Percentiles rank a stretch among this genome's conserved stretches.
Evolutionary conservation across 139 green algal species (phyloP).

Genomic region (Coelastrella sp.): DNA sequence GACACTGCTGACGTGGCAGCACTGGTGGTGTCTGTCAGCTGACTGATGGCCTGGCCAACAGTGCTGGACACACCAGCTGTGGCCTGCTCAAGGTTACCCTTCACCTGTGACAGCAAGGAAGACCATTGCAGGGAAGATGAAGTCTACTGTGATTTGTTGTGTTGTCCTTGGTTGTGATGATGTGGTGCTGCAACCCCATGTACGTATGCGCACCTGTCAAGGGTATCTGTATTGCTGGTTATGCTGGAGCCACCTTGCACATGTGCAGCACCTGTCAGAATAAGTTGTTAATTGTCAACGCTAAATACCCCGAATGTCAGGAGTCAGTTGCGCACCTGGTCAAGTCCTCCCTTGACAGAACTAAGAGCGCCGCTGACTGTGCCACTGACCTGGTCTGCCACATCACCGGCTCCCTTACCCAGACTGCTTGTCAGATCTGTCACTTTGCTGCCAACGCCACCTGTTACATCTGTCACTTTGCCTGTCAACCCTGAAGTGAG

Average conservation of each 20-base stretch:
- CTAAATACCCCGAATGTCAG: too few relatives aligned
- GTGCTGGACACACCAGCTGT: conserved; percentile 14
- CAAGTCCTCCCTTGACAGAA: not conserved
- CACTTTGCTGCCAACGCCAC: conserved; percentile 31
- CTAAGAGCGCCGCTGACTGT: conserved; percentile 28
- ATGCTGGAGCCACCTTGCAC: too few relatives aligned
- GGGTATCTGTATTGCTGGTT: too few relatives aligned
- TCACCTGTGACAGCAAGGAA: not conserved
- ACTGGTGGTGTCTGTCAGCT: not conserved
- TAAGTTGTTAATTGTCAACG: too few relatives aligned
- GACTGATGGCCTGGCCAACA: conserved; percentile 5
- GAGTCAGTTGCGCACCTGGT: not conserved
- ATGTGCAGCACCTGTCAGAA: too few relatives aligned
- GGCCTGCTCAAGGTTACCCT: conserved; percentile 19
- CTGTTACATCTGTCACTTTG: conserved; percentile 10
- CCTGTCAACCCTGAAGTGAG: not conserved
- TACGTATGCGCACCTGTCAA: too few relatives aligned
- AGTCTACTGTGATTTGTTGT: too few relatives aligned
- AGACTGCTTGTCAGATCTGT: conserved; percentile 21
- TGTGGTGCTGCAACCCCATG: too few relatives aligned
- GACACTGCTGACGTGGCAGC: conserved; percentile 6
- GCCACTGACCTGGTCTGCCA: conserved; percentile 32
- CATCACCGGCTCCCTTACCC: conserved; percentile 15
- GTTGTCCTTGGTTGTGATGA: too few relatives aligned
- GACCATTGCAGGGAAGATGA: too few relatives aligned